Conservation (phyloP, 2,329 filamentous ascomycete genomes). For the Cephalotrichum gorgonifer region DNA sequence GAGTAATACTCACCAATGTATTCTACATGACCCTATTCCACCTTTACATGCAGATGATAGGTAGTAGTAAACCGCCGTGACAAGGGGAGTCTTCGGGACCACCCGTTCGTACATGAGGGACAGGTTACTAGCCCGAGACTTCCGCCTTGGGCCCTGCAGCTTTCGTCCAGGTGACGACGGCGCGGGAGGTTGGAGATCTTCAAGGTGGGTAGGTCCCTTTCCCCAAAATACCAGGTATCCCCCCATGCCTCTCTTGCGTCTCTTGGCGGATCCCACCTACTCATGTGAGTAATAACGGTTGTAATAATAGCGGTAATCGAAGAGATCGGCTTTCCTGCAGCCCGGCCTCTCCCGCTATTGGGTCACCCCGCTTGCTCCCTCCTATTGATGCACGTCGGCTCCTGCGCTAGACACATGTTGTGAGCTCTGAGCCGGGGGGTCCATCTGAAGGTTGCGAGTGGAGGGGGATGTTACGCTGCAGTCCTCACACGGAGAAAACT, state of each 20-base stretch:
- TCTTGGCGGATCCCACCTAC: no score
- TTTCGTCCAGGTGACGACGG: no score
- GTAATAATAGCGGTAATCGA: neutral
- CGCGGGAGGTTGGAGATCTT: no score
- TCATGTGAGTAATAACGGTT: no score
- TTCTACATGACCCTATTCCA: neutral
- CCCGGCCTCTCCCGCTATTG: neutral
- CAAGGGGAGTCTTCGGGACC: neutral
- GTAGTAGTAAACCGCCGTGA: neutral
- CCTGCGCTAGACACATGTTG: conserved; percentile 1
- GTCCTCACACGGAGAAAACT: neutral
- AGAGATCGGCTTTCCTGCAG: neutral
- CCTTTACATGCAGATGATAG: neutral
- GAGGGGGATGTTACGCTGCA: neutral
- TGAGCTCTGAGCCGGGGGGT: neutral
- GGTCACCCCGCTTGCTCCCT: neutral
- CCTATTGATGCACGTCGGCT: conserved; percentile 4
- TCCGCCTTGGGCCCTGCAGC: no score
- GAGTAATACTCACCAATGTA: neutral
- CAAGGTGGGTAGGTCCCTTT: no score
- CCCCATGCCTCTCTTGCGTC: no score
- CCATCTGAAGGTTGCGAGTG: neutral
- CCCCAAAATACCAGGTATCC: no score
- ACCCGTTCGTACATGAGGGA: neutral
- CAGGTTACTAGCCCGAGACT: no score